These are phyloP conservation scores for Cladosporium velox DNA, from an alignment of 2,329 filamentous ascomycete genomes.

Conservation along the genomic window DNA sequence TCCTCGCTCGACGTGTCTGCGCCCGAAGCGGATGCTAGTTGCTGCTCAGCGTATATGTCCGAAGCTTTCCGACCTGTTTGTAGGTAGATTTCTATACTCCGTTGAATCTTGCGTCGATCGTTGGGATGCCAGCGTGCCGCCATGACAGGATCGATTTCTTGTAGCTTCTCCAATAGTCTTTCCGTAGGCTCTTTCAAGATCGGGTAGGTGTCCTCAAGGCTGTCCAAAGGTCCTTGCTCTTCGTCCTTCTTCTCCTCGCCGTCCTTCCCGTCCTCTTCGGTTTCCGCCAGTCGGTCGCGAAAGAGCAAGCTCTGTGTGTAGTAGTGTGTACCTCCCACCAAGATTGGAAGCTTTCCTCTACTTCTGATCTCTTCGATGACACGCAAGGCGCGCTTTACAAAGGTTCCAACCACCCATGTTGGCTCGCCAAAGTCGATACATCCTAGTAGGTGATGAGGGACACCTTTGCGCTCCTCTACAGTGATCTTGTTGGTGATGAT, in stretches of 20 bases:
- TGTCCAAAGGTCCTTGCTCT: conserved; percentile 33
- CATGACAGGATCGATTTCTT: conserved; percentile 84
- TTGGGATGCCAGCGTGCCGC: conserved; percentile 92
- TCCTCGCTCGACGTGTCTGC: background rate
- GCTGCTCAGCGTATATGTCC: conserved; percentile 81
- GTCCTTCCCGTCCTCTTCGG: background rate
- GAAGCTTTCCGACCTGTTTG: conserved; percentile 80
- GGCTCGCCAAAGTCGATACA: conserved; percentile 73
- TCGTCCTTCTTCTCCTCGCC: conserved; percentile 30
- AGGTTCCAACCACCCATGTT: conserved; percentile 80
- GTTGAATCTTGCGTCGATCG: conserved; percentile 83
- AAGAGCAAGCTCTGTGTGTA: conserved; percentile 90
- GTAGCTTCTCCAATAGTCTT: conserved; percentile 69
- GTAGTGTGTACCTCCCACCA: conserved; percentile 95
- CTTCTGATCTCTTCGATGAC: conserved; percentile 76
- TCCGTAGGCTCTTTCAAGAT: conserved; percentile 73
- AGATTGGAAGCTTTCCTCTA: conserved; percentile 78
- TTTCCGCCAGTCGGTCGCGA: conserved; percentile 64
- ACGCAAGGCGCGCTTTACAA: conserved; percentile 67
- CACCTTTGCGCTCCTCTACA: conserved; percentile 68
- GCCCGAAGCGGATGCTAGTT: conserved; percentile 19
- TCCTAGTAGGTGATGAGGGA: conserved; percentile 87
- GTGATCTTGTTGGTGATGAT: conserved; percentile 96
- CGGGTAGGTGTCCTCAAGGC: conserved; percentile 54
- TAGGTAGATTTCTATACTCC: conserved; percentile 87